These are phyloP conservation scores for Yamadazyma blattariae DNA, from an alignment of 1,139 yeast genomes.

Conservation along the genomic window DNA sequence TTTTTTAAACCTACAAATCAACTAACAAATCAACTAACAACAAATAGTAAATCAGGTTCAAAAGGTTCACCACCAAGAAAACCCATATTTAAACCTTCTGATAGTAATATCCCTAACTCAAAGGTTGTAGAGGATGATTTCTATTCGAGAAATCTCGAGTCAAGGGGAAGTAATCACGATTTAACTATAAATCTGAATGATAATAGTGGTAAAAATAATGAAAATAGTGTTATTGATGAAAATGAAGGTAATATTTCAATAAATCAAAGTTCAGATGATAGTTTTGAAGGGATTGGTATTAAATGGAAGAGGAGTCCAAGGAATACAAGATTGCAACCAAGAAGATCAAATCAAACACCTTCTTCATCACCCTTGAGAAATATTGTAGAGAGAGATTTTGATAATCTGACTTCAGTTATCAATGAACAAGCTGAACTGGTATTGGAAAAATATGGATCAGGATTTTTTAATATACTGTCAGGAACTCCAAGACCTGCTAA, in stretches of 20 bases:
- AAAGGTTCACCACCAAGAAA: neutral
- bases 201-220: neutral
- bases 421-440: conserved; percentile 37
- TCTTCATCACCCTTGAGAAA: conserved; percentile 38
- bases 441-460: conserved; percentile 38
- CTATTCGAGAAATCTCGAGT: neutral
- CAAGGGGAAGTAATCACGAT: neutral
- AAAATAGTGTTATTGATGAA: conserved; percentile 2
- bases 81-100: neutral
- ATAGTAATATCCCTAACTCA: neutral
- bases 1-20: conserved; percentile 37
- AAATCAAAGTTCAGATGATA: conserved; percentile 43
- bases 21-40: conserved; percentile 25
- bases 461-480: conserved; percentile 22
- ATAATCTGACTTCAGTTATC: conserved; percentile 16
- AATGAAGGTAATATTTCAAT: conserved; percentile 4
- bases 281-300: conserved; percentile 38
- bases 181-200: neutral
- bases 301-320: conserved; percentile 40
- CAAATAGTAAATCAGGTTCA: neutral
- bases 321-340: conserved; percentile 5
- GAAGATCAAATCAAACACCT: conserved; percentile 4
- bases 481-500: conserved; percentile 24
- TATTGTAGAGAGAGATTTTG: conserved; percentile 5
- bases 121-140: neutral